Percentiles rank a stretch among this genome's conserved stretches.
Evolutionary conservation across 2,329 filamentous ascomycete genomes (phyloP).

Genomic region (Apiospora marii): DNA sequence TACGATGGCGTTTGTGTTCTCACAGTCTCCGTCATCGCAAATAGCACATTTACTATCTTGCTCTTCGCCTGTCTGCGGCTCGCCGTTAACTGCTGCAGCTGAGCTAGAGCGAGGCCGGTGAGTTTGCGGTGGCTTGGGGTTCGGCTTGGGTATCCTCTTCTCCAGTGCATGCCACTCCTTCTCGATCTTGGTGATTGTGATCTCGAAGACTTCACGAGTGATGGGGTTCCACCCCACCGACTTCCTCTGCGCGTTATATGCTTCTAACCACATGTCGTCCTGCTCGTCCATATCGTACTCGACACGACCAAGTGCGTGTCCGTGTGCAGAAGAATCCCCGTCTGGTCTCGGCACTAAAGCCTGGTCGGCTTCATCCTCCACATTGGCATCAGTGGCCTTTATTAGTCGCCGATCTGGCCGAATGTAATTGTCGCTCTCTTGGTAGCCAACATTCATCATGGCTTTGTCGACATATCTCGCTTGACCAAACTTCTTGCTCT

Average conservation of each 20-base stretch:
- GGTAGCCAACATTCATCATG: slow-evolving; percentile 95
- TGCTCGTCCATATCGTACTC: slow-evolving; percentile 99
- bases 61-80: slow-evolving; percentile 86
- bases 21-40: slow-evolving; percentile 98
- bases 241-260: slow-evolving; percentile 80
- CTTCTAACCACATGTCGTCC: slow-evolving; percentile 93
- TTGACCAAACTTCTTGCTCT: slow-evolving; percentile 85
- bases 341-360: slow-evolving; percentile 58
- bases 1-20: slow-evolving; percentile 98
- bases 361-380: slow-evolving; percentile 66
- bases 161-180: slow-evolving; percentile 98
- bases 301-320: slow-evolving; percentile 75
- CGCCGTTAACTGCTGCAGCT: slow-evolving; percentile 93
- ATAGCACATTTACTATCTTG: slow-evolving; percentile 98
- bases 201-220: slow-evolving; percentile 93
- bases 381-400: slow-evolving; percentile 65
- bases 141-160: slow-evolving; percentile 95
- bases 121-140: slow-evolving; percentile 94
- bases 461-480: slow-evolving; percentile 93
- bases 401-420: slow-evolving; percentile 78
- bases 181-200: slow-evolving; percentile 98
- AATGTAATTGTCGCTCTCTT: slow-evolving; percentile 90
- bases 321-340: slow-evolving; percentile 57
- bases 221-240: slow-evolving; percentile 80
- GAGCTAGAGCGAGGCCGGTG: slow-evolving; percentile 92